phyloP scores from a whole-genome alignment of 257 asterid species.

The Gynochthodes officinalis region DNA sequence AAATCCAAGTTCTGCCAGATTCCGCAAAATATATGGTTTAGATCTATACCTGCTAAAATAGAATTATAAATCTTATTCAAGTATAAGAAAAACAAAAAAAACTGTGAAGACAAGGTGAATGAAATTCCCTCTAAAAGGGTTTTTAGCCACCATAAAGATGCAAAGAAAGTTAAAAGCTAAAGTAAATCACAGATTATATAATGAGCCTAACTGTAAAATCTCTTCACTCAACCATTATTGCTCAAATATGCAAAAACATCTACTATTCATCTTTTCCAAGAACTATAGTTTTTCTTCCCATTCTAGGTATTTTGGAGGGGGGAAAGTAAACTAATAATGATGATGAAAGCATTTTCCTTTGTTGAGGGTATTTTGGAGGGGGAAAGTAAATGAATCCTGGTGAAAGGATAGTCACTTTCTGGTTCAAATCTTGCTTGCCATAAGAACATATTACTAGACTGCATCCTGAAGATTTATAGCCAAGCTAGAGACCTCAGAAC shows the following conservation, averaged over 20 bases:
- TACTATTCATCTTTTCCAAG: neutral
- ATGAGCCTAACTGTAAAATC: neutral
- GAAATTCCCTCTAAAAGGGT: neutral
- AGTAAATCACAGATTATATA: neutral
- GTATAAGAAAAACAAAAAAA: neutral
- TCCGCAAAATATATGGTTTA: conserved; percentile 60
- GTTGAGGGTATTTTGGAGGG: too few relatives aligned
- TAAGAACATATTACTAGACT: too few relatives aligned
- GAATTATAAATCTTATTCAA: conserved; percentile 10
- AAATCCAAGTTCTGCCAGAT: conserved; percentile 65
- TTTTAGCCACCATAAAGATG: neutral
- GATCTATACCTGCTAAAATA: conserved; percentile 56
- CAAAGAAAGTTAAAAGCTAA: neutral
- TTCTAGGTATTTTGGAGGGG: neutral
- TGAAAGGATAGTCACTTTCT: too few relatives aligned
- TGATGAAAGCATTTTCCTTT: neutral
- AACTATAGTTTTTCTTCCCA: neutral
- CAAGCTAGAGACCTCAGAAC: too few relatives aligned
- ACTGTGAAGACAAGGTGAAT: neutral
- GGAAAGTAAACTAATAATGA: neutral
- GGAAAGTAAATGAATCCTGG: too few relatives aligned
- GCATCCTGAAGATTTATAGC: too few relatives aligned
- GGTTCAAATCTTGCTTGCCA: too few relatives aligned
- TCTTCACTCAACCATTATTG: neutral
- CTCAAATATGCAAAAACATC: neutral